These are phyloP conservation scores for Phascolomyces articulosus DNA, from an alignment of 371 early-diverging fungal species.

Conservation along the genomic window DNA sequence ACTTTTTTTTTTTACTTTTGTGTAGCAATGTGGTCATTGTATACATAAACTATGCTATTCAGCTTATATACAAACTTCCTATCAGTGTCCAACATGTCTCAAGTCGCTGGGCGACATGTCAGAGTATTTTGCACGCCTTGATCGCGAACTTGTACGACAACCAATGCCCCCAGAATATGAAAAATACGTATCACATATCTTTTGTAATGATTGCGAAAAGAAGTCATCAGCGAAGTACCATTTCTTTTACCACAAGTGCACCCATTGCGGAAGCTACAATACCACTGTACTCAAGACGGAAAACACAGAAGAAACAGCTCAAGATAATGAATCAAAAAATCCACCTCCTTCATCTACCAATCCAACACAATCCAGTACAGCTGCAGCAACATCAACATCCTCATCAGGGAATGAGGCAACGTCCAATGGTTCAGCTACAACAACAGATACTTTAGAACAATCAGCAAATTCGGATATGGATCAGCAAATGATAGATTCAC, in stretches of 20 bases:
- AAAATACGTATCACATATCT: slow-evolving; percentile 67
- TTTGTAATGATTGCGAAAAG: slow-evolving; percentile 97
- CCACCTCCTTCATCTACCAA: neutral
- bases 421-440: neutral
- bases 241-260: slow-evolving; percentile 96
- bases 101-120: slow-evolving; percentile 92
- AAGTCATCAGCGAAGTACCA: slow-evolving; percentile 84
- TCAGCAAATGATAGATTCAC: slow-evolving; percentile 5
- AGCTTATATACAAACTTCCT: slow-evolving; percentile 84
- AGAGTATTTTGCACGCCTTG: slow-evolving; percentile 83
- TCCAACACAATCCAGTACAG: neutral
- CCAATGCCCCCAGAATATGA: slow-evolving; percentile 92
- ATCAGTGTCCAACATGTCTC: slow-evolving; percentile 96
- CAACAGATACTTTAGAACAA: neutral
- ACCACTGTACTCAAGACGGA: slow-evolving; percentile 83
- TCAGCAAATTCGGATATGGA: slow-evolving; percentile 8
- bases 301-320: slow-evolving; percentile 19
- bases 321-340: neutral
- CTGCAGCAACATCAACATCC: too few relatives aligned
- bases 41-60: slow-evolving; percentile 91
- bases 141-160: slow-evolving; percentile 79
- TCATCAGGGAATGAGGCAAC: neutral
- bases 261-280: slow-evolving; percentile 86
- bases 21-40: slow-evolving; percentile 92
- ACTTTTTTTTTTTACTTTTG: neutral